Conservation (phyloP, 805 yeast species). For the Metschnikowia dekortorum region DNA sequence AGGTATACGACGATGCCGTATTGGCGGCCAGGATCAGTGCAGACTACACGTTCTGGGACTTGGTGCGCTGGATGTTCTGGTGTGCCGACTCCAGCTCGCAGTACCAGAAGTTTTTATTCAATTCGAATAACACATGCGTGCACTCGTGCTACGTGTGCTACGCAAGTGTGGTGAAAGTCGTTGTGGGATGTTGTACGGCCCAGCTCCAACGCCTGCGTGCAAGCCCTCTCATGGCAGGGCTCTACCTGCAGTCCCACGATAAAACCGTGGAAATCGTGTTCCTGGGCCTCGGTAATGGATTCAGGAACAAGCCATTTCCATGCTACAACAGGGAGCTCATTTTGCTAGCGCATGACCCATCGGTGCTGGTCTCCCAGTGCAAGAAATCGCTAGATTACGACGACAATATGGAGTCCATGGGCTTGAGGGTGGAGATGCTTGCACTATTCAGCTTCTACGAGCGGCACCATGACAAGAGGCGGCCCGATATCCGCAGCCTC, state of each 20-base stretch:
- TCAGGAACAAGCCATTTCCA: conserved; percentile 18
- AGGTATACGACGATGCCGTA: conserved; percentile 31
- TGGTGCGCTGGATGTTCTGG: conserved; percentile 33
- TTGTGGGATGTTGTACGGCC: conserved; percentile 20
- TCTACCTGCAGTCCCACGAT: conserved; percentile 6
- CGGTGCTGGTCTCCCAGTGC: conserved; percentile 10
- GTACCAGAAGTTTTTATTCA: conserved; percentile 16
- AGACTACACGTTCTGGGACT: conserved; percentile 26
- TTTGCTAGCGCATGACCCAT: conserved; percentile 20
- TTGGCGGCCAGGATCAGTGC: conserved; percentile 24
- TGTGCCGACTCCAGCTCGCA: conserved; percentile 29
- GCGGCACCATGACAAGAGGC: not conserved
- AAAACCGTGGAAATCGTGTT: conserved; percentile 28
- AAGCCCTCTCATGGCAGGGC: not conserved
- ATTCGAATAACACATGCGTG: conserved; percentile 18
- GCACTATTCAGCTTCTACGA: conserved; percentile 3
- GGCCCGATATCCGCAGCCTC: conserved; percentile 1
- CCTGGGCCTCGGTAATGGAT: conserved; percentile 23
- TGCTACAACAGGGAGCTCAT: conserved; percentile 25
- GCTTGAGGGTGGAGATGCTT: conserved; percentile 17
- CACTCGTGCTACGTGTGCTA: conserved; percentile 25
- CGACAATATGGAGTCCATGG: conserved; percentile 28
- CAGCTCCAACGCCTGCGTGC: conserved; percentile 11
- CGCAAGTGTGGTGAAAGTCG: conserved; percentile 14
- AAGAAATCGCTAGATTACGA: conserved; percentile 8